Base-by-base conservation (phyloP, 202 grass and related monocot genomes). In the Dendrocalamus latiflorus region DNA sequence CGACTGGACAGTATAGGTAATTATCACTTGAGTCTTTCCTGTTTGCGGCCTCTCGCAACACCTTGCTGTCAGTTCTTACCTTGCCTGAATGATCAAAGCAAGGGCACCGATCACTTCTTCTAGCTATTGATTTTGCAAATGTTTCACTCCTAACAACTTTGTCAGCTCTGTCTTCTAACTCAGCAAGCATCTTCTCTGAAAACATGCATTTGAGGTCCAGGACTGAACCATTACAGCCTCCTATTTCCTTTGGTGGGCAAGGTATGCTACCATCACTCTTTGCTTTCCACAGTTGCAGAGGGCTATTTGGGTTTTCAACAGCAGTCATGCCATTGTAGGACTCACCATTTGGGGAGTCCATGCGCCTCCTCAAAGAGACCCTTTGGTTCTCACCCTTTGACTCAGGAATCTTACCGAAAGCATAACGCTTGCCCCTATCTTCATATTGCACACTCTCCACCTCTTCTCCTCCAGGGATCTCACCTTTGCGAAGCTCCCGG, bases 241-340 rank as follows among this genome's bases (percentile, higher is more conserved):
- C 90, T 17, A 91, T 61, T 60, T 91, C 81, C 65, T 90, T 88
- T 67, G 86, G 92, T 76, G 88, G 92, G 63, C 92, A 97, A 68
- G 90, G 88, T 70, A 94, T 91, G 81, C 86, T 86, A 65, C 90
- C 92, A n/a, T n/a, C n/a, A n/a, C n/a, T n/a, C n/a, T n/a, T n/a
- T n/a, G n/a, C n/a, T n/a, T n/a, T n/a, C n/a, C n/a, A n/a, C n/a
- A n/a, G n/a, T n/a, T n/a, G n/a, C n/a, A n/a, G n/a, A n/a, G n/a
- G n/a, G n/a, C n/a, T n/a, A n/a, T n/a, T n/a, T n/a, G n/a, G n/a
- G n/a, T n/a, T n/a, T n/a, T n/a, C n/a, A n/a, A n/a, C n/a, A n/a
- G n/a, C n/a, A n/a, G n/a, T n/a, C n/a, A n/a, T n/a, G n/a, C n/a
- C n/a, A n/a, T n/a, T n/a, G n/a, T n/a, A n/a, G n/a, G n/a, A n/a